phyloP scores from a whole-genome alignment of 1,139 yeast species.

The Candida tetrigidarum region DNA sequence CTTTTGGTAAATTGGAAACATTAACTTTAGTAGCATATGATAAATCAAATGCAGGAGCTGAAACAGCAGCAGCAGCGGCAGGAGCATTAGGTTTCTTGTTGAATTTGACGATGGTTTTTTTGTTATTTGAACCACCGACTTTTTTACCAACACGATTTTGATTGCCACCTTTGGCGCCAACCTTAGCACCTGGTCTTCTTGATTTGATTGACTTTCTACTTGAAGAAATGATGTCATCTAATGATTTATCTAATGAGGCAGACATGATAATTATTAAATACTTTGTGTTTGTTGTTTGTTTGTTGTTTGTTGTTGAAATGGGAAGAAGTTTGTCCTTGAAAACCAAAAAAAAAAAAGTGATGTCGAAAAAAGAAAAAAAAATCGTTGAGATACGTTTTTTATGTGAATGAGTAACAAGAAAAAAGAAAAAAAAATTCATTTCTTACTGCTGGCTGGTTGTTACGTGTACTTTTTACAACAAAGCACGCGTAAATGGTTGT shows the following conservation, averaged over 20 bases:
- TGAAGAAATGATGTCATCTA: slow-evolving; percentile 91
- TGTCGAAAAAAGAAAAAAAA: not conserved
- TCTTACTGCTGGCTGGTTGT: too few species aligned
- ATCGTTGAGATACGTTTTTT: not conserved
- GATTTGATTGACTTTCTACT: slow-evolving; percentile 36
- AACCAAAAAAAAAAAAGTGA: not conserved
- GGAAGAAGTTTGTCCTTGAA: not conserved
- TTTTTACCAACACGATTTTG: slow-evolving; percentile 35
- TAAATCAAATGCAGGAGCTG: slow-evolving; percentile 47
- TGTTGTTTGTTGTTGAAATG: not conserved
- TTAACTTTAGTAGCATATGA: slow-evolving; percentile 73
- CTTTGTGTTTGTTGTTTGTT: slow-evolving; percentile 4
- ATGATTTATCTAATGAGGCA: slow-evolving; percentile 80
- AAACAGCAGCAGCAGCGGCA: slow-evolving; percentile 30
- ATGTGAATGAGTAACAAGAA: not conserved
- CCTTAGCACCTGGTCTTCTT: slow-evolving; percentile 33
- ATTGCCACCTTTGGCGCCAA: slow-evolving; percentile 25
- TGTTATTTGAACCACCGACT: slow-evolving; percentile 30
- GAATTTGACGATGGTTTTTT: slow-evolving; percentile 40
- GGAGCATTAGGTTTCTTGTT: slow-evolving; percentile 41
- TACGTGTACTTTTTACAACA: too few species aligned
- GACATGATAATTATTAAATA: slow-evolving; percentile 30
- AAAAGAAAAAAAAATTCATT: not conserved
- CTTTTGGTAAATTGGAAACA: slow-evolving; percentile 79
- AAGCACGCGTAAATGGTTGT: too few species aligned